Evolutionary conservation across 345 rosid genomes (phyloP).

Genomic region (Arabidopsis thaliana): DNA sequence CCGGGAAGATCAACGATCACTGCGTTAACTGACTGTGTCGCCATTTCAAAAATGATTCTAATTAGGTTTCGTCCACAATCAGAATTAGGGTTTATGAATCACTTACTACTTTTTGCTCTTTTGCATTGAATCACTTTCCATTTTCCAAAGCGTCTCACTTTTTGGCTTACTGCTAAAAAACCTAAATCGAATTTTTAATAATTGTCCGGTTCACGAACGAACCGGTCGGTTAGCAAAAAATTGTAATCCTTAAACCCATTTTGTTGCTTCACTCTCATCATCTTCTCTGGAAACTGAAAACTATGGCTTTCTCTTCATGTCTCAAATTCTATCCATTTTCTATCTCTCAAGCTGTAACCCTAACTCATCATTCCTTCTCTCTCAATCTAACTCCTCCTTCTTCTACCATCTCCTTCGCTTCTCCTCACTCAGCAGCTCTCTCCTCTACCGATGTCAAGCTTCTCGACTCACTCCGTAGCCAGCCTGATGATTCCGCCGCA

Average conservation of each 20-base stretch:
- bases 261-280: slow-evolving; percentile 9
- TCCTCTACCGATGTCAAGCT: slow-evolving; percentile 69
- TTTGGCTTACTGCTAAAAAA: neutral
- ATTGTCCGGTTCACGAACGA: slow-evolving; percentile 2
- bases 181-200: neutral
- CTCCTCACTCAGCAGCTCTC: slow-evolving; percentile 40
- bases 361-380: slow-evolving; percentile 43
- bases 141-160: neutral
- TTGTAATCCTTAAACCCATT: slow-evolving; percentile 35
- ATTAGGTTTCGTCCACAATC: neutral
- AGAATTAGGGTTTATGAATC: neutral
- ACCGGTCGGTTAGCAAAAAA: neutral
- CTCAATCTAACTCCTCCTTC: slow-evolving; percentile 42
- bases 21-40: neutral
- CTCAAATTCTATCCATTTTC: slow-evolving; percentile 64
- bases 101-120: neutral
- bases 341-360: slow-evolving; percentile 33
- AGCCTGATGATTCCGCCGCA: slow-evolving; percentile 68
- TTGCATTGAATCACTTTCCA: neutral
- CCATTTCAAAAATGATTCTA: neutral
- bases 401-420: slow-evolving; percentile 44
- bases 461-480: slow-evolving; percentile 76
- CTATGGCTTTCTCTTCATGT: slow-evolving; percentile 62
- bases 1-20: slow-evolving; percentile 7
- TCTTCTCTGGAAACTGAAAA: neutral